Conservation (phyloP, 768 basidiomycete genomes). For the Tricholoma bakamatsutake region DNA sequence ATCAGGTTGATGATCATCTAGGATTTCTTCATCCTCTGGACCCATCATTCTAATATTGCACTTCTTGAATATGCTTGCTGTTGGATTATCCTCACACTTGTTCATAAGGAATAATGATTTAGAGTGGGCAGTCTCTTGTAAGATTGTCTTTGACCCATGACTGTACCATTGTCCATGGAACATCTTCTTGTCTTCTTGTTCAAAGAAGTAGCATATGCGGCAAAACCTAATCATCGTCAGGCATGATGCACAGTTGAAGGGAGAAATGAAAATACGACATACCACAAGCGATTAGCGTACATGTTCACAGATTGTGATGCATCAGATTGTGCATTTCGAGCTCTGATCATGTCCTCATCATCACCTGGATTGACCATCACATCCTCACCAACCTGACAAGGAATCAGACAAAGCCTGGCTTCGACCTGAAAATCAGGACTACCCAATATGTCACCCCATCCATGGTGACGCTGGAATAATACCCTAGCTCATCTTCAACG, state of each 20-base stretch:
- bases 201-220: slow-evolving; percentile 59
- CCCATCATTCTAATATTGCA: slow-evolving; percentile 43
- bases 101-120: slow-evolving; percentile 50
- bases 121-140: slow-evolving; percentile 64
- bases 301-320: slow-evolving; percentile 45
- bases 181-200: slow-evolving; percentile 31
- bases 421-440: slow-evolving; percentile 12
- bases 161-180: slow-evolving; percentile 71
- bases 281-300: slow-evolving; percentile 60
- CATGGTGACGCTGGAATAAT: slow-evolving; percentile 42
- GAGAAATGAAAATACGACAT: slow-evolving; percentile 12
- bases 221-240: slow-evolving; percentile 50
- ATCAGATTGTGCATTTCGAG: slow-evolving; percentile 31
- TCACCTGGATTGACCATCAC: slow-evolving; percentile 58
- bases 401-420: background rate
- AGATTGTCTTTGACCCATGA: slow-evolving; percentile 59
- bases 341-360: slow-evolving; percentile 37
- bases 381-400: slow-evolving; percentile 50
- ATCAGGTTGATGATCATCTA: slow-evolving; percentile 32
- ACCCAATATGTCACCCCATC: slow-evolving; percentile 57
- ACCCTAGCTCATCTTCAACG: slow-evolving; percentile 17
- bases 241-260: background rate
- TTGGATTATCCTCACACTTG: slow-evolving; percentile 49
- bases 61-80: slow-evolving; percentile 53
- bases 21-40: slow-evolving; percentile 38